These are phyloP conservation scores for Didymellaceae sp. DNA, from an alignment of 2,329 filamentous ascomycete species.

Conservation along the genomic window DNA sequence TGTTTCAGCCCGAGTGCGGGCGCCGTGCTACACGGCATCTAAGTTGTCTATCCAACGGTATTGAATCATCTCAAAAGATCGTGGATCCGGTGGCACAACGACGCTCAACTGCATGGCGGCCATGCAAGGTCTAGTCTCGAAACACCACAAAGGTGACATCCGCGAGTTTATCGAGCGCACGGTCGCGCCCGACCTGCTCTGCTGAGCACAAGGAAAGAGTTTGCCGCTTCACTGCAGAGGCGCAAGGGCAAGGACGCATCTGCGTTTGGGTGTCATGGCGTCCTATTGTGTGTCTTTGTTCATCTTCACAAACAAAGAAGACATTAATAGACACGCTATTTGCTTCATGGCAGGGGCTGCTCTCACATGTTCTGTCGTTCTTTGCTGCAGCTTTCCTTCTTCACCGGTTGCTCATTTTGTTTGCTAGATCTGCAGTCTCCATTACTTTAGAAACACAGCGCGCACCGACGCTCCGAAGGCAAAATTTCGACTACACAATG, in stretches of 20 bases:
- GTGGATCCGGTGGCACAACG: constrained; percentile 11
- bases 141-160: constrained; percentile 14
- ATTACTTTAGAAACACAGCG: too few relatives aligned
- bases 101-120: constrained; percentile 18
- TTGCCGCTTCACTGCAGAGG: constrained; percentile 12
- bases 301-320: constrained; percentile 28
- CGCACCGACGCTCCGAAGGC: too few relatives aligned
- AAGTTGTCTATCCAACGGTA: constrained; percentile 17
- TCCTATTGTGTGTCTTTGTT: constrained; percentile 31
- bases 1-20: constrained; percentile 7
- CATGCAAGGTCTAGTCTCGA: constrained; percentile 16
- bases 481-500: constrained; percentile 9
- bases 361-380: constrained; percentile 1
- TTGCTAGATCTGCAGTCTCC: constrained; percentile 7
- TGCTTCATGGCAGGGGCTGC: constrained; percentile 3
- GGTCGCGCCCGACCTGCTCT: constrained; percentile 5
- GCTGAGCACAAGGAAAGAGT: constrained; percentile 28
- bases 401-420: constrained; percentile 6
- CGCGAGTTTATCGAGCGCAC: constrained; percentile 7
- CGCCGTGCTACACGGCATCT: constrained; percentile 9
- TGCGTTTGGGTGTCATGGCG: constrained; percentile 28
- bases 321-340: not conserved
- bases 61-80: constrained; percentile 3
- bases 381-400: not conserved
- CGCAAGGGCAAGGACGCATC: constrained; percentile 18